Evolutionary conservation across 768 basidiomycete genomes (phyloP).

Genomic region (Gloeostereum incarnatum): DNA sequence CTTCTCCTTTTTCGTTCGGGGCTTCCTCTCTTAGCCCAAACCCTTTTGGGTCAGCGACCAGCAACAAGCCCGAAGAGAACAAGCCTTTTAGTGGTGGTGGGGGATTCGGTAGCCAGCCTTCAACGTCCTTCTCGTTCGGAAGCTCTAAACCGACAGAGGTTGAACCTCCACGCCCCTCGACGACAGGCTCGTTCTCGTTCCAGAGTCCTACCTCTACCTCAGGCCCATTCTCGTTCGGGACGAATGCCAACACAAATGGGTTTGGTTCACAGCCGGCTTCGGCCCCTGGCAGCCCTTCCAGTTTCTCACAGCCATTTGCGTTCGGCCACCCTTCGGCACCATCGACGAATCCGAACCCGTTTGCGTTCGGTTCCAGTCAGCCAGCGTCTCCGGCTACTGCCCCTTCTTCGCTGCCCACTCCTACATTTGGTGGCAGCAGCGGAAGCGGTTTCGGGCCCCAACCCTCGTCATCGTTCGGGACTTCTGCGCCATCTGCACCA

Average conservation of each 20-base stretch:
- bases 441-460: not conserved
- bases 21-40: not conserved
- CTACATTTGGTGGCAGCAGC: not conserved
- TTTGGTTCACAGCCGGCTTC: not conserved
- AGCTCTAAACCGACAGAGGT: not conserved
- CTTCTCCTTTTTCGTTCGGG: not conserved
- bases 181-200: not conserved
- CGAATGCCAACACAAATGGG: not conserved
- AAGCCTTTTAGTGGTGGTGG: not conserved
- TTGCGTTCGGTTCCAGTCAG: not conserved
- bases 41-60: not conserved
- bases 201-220: not conserved
- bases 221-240: not conserved
- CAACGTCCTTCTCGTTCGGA: not conserved
- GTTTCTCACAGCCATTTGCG: not conserved
- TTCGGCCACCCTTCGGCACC: not conserved
- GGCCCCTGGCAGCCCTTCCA: not conserved
- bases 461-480: not conserved
- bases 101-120: not conserved
- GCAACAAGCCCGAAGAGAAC: not conserved
- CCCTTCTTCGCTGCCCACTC: not conserved
- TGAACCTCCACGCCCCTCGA: not conserved
- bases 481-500: not conserved
- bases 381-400: not conserved
- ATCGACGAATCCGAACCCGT: slow-evolving; percentile 1